Evolutionary conservation across 495 filamentous ascomycete species (phyloP), one percentile per base, ranked within the genome.

Genomic region (Neurospora terricola): DNA sequence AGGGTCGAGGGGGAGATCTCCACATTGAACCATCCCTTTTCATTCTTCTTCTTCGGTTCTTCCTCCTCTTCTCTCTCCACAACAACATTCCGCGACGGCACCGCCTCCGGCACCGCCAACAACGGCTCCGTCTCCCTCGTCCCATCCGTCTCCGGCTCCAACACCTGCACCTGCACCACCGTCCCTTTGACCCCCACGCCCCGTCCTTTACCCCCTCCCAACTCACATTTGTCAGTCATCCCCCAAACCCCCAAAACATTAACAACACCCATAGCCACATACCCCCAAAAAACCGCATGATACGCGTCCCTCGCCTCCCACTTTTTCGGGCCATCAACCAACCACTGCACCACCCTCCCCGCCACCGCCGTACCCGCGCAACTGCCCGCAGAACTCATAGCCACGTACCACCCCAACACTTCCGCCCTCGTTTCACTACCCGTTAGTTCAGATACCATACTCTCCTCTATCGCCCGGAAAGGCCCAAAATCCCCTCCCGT

Each of bases 391-490:
- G 71, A 82, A 38, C 76, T 76, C 70, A 75, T 74, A 37, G 92
- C 84, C 0, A 90, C 88, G 77, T 96, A 96, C 94, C 94, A 97
- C 12, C 92, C 90, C 77, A 94, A 90, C 36, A 97, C 88, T 81
- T 95, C 92, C 43, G 90, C 85, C 45, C 93, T 83, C 9, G 84
- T 83, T 23, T 85, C 84, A n/a, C 88, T 82, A 0, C 83, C 83
- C 0, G 90, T 92, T 38, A 97, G 83, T 76, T 96, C 92, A 5
- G 91, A 88, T 1, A 95, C 81, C 0, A 90, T 91, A 14, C 90
- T 92, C 80, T 96, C 93, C 77, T 97, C 94, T 18, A 96, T 89
- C 16, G 94, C 93, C 36, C 91, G 86, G 81, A 97, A 97, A 3
- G 93, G 93, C 0, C 92, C 92, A 68, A 94, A 93, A 73, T 94